Evolutionary conservation across 768 basidiomycete genomes (phyloP).

Genomic region (Termitomyces sp.): DNA sequence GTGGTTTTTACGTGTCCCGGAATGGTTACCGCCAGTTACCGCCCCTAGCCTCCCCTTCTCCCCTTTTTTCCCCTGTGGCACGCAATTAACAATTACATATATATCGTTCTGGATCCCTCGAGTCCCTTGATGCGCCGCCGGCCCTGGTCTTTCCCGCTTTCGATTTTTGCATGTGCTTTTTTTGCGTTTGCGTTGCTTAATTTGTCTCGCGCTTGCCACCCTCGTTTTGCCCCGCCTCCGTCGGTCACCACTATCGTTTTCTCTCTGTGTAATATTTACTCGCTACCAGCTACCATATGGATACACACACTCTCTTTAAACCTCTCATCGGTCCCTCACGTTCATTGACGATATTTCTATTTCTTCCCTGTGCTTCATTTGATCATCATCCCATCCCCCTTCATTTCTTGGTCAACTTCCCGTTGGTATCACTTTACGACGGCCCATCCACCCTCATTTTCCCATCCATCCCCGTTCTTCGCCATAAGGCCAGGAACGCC

Average conservation of each 20-base stretch:
- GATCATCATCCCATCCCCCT: not conserved
- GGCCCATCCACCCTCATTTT: not conserved
- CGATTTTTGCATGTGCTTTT: not conserved
- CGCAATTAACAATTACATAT: not conserved
- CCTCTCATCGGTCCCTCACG: not conserved
- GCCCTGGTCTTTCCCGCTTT: not conserved
- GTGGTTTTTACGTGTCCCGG: slow-evolving; percentile 1
- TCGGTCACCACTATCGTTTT: not conserved
- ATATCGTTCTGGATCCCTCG: not conserved
- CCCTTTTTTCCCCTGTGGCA: not conserved
- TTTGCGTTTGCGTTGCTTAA: slow-evolving; percentile 1
- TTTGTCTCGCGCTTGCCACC: not conserved
- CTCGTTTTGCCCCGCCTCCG: not conserved
- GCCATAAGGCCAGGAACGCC: not conserved
- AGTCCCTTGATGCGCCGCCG: not conserved
- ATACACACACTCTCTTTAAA: not conserved
- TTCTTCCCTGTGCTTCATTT: not conserved
- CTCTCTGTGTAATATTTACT: not conserved
- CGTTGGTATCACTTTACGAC: not conserved
- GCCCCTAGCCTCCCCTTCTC: not conserved
- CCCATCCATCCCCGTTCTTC: not conserved
- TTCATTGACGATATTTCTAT: not conserved
- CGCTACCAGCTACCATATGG: not conserved
- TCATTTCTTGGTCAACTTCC: not conserved
- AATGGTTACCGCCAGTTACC: slow-evolving; percentile 9